A percentile compares a stretch with the other conserved stretches of the same genome.
Evolutionary conservation across 225 moss, liverwort and hornwort species (phyloP).

Genomic region (Sphagnum tenellum): DNA sequence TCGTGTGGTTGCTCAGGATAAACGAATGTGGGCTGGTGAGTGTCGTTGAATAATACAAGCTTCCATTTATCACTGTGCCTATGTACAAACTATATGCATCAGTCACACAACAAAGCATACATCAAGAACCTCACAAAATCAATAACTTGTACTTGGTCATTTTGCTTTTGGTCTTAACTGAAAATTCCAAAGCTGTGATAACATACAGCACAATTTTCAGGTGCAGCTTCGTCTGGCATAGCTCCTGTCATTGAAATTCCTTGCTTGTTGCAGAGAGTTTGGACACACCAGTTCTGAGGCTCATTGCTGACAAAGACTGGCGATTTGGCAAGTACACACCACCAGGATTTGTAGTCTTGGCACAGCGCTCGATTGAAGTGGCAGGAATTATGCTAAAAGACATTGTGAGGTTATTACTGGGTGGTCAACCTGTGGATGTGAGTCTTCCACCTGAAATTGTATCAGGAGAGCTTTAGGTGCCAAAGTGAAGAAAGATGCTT

Average conservation of each 20-base stretch:
- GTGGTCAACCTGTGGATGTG: constrained; percentile 32
- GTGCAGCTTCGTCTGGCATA: neutral
- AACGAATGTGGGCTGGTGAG: constrained; percentile 87
- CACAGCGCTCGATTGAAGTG: constrained; percentile 55
- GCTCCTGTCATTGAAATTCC: neutral
- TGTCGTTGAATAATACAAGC: neutral
- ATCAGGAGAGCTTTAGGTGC: constrained; percentile 48
- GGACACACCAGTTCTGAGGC: constrained; percentile 43
- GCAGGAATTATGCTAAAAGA: constrained; percentile 47
- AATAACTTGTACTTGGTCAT: no score
- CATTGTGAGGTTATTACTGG: constrained; percentile 19
- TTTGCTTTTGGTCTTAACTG: no score
- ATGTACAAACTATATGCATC: no score
- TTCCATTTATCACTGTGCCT: no score
- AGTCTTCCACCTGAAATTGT: constrained; percentile 64
- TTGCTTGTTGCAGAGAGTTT: constrained; percentile 54
- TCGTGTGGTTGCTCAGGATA: constrained; percentile 43
- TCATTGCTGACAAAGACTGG: constrained; percentile 75
- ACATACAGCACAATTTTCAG: no score
- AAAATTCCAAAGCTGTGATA: no score
- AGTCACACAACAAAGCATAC: no score
- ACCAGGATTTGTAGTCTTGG: constrained; percentile 27
- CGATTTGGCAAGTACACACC: constrained; percentile 67
- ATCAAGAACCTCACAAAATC: no score
- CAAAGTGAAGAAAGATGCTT: no score